Evolutionary conservation across 768 basidiomycete species (phyloP), one percentile per base, ranked within the genome.

Genomic region (Lactarius akahatsu): DNA sequence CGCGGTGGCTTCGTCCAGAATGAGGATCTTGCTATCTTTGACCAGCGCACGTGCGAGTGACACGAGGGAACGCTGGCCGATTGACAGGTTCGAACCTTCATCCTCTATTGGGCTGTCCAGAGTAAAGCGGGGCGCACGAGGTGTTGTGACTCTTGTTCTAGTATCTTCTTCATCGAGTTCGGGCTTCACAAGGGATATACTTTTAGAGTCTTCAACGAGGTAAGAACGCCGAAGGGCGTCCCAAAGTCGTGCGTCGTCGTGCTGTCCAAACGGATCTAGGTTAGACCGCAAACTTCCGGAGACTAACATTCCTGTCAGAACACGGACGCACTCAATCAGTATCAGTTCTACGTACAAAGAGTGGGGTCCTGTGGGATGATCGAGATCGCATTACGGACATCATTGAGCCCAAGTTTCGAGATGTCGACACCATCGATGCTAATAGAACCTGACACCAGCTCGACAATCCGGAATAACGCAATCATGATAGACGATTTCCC

Each of bases 401-500:
- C 89, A 56, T 81, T 80, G n/a, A 98, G 78, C 10, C 94, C 95
- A 52, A 97, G 82, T 68, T 82, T 83, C 23, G 91, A 89, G 47
- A 93, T 87, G 72, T 98, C 90, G 20, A 92, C 79, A 5, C 83
- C 92, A 75, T 96, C 94, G 67, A 96, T 85, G 28, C 77, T 73
- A 69, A 98, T 92, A 3, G 82, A 83, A n/a, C 95, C 94, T 8
- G 85, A 85, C 0, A 82, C 77, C 23, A 91, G 79, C 71, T 98
- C 96, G 23, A 95, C 91, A 32, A 97, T 79, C 26, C 94, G 86
- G 77, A 88, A 96, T 0, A 97, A 79, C 5, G 91, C 88, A 71
- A 88, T 88, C 90, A 96, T 91, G 66, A 98, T 89, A 0, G 90
- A 91, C 18, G 89, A 91, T 77, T 96, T 94, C 43, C 94, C 94